Evolutionary conservation across 805 yeast species (phyloP).

Genomic region (Suhomyces kilbournensis): DNA sequence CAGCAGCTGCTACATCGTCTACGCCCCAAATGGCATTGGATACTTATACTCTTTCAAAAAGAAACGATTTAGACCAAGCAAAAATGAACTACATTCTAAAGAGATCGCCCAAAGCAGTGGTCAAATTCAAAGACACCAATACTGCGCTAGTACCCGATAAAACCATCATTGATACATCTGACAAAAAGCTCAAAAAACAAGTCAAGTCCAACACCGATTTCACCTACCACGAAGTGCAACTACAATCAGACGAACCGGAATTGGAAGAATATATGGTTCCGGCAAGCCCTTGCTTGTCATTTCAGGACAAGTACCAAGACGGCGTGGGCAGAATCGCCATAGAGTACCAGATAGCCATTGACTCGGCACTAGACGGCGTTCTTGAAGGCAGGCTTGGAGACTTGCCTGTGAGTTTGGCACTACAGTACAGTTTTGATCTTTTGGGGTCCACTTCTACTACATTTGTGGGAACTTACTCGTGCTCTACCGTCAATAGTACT

Average conservation of each 20-base stretch:
- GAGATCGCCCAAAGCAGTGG: slow-evolving; percentile 9
- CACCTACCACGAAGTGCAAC: slow-evolving; percentile 3
- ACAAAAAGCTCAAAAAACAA: background rate
- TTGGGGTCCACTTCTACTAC: slow-evolving; percentile 3
- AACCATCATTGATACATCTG: slow-evolving; percentile 1
- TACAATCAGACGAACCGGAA: background rate
- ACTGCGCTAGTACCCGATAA: slow-evolving; percentile 15
- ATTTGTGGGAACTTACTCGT: slow-evolving; percentile 15
- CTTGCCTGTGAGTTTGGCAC: slow-evolving; percentile 1
- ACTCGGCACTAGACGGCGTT: background rate
- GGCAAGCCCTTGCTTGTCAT: slow-evolving; percentile 5
- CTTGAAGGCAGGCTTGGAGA: background rate
- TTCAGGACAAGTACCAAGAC: slow-evolving; percentile 3
- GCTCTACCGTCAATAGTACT: slow-evolving; percentile 14
- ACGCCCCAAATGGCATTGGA: background rate
- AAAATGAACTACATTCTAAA: slow-evolving; percentile 11
- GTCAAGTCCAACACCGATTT: background rate
- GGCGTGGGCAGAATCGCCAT: background rate
- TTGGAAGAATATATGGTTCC: background rate
- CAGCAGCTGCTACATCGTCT: no score
- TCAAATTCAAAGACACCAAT: slow-evolving; percentile 16
- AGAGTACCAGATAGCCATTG: background rate
- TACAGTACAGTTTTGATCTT: slow-evolving; percentile 4
- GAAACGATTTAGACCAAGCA: slow-evolving; percentile 10
- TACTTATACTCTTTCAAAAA: background rate